phyloP scores from a whole-genome alignment of 2,329 filamentous ascomycete species.

The Amesomyces nigricolor region DNA sequence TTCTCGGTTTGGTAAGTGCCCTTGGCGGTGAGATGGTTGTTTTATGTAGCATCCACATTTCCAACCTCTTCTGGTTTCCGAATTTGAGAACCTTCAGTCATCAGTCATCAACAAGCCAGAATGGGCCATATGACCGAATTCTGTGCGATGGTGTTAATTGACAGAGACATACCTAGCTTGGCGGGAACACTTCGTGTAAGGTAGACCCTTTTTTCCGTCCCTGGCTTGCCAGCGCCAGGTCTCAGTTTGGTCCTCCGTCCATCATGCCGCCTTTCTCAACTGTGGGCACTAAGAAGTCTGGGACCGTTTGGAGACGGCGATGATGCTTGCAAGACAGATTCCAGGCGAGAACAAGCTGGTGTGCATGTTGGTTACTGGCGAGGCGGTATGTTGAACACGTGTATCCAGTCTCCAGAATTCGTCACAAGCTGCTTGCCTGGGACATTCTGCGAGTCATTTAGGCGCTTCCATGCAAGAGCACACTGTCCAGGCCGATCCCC shows the following conservation, averaged over 20 bases:
- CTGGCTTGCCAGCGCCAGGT: too few relatives aligned
- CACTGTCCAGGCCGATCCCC: background rate
- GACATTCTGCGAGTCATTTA: constrained; percentile 4
- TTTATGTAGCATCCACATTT: background rate
- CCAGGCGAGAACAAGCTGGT: background rate
- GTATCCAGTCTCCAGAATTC: background rate
- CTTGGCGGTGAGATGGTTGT: background rate
- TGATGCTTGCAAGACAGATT: background rate
- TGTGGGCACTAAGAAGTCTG: too few relatives aligned
- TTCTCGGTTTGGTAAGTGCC: constrained; percentile 16
- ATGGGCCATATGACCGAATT: background rate
- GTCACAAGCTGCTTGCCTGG: background rate
- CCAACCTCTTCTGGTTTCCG: background rate
- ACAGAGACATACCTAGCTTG: constrained; percentile 9
- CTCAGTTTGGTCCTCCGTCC: too few relatives aligned
- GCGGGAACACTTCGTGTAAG: background rate
- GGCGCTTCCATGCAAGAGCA: background rate
- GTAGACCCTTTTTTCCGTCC: background rate
- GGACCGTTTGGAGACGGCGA: too few relatives aligned
- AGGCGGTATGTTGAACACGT: constrained; percentile 3
- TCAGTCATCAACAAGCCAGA: background rate
- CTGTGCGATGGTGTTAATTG: background rate
- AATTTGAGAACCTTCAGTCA: background rate
- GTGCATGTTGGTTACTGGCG: background rate
- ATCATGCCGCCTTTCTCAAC: background rate